Evolutionary conservation across 441 rosid species (phyloP), one percentile per base, ranked within the genome.

Genomic region (Pelargonium fulgidum): DNA sequence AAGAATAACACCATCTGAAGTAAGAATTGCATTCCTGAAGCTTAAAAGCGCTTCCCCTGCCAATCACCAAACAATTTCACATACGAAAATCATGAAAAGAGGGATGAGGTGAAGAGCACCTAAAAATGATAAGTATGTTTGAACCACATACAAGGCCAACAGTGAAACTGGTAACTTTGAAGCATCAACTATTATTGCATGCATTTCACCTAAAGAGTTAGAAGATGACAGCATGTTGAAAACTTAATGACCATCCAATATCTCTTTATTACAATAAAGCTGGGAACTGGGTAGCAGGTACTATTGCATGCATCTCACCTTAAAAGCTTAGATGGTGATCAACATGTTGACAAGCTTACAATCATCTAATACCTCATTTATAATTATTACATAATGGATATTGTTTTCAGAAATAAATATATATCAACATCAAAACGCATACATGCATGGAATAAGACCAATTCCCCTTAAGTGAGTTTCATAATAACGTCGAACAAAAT

Each of bases 11-110:
- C 89, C 85, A 81, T 94, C 92, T 48, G 97, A 90, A 65, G 80
- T 79, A 74, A 58, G 63, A 58, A 58, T 58, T 8, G 86, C 86
- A 67, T 75, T 77, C 82, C 81, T 86, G 82, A 94, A 94, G 85
- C 81, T 90, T 69, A 89, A 67, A 77, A 94, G 98, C 2, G 79
- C 97, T 87, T 89, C 96, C 58, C 98, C 99, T 94, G 66, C 74
- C 73, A 75, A 71, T 58, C n/a, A 39, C 20, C 41, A 36, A 5
- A 36, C 41, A 36, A 36, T 6, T 36, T 36, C 41, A 36, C 41
- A 36, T 36, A 4, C 41, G 5, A 36, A 36, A 36, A 36, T 36
- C 41, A 36, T 36, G 41, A 36, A 36, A 52, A 14, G 7, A 17
- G 6, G 20, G 19, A 17, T 16, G 62, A 56, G 62, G 26, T 17